Evolutionary conservation across 495 filamentous ascomycete species (phyloP).

Genomic region (Massariosphaeria phaeospora): DNA sequence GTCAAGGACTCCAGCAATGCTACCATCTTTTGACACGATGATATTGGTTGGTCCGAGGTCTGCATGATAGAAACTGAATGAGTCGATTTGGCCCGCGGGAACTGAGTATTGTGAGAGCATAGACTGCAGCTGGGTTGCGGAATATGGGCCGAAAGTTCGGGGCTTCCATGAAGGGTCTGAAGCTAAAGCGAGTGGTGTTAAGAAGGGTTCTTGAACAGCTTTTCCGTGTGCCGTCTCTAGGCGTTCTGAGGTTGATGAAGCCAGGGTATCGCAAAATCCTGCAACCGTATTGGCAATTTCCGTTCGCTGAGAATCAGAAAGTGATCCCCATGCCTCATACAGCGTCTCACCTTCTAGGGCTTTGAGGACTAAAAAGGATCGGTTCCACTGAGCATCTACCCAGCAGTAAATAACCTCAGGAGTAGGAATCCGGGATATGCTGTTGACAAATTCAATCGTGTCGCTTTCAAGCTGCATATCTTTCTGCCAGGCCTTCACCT

Average conservation of each 20-base stretch:
- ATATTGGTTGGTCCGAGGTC: neutral
- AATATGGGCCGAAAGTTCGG: neutral
- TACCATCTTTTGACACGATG: neutral
- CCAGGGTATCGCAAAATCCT: neutral
- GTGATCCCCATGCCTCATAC: neutral
- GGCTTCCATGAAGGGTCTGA: neutral
- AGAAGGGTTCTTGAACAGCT: neutral
- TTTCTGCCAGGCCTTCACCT: neutral
- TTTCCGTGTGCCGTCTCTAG: neutral
- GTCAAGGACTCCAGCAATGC: neutral
- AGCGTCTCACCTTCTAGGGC: neutral
- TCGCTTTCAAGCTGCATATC: constrained; percentile 1
- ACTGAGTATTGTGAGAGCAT: neutral
- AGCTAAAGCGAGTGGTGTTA: neutral
- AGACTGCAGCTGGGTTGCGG: neutral
- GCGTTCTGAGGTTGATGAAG: neutral
- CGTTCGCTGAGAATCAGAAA: neutral
- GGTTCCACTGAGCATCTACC: constrained; percentile 3
- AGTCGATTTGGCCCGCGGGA: neutral
- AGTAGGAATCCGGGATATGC: neutral
- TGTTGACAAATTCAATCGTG: neutral
- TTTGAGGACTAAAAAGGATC: neutral
- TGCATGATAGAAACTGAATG: neutral
- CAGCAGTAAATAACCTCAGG: neutral
- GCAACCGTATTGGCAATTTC: neutral